Evolutionary conservation across 2,329 filamentous ascomycete genomes (phyloP), one percentile per base, ranked within the genome.

Genomic region (Cytospora chrysosperma): DNA sequence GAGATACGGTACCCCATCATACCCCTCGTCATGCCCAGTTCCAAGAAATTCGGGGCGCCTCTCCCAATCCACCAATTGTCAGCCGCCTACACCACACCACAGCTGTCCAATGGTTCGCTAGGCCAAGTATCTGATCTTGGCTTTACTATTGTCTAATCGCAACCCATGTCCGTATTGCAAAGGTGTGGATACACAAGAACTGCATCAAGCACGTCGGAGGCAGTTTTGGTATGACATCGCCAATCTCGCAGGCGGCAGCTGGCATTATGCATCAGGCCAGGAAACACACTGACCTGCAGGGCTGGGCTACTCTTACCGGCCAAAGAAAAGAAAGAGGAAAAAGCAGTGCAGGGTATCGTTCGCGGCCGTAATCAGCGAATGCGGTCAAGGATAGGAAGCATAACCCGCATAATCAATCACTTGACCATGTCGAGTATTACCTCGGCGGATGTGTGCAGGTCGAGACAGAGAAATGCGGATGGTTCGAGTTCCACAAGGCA

Each of bases 241-340:
- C 70, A 76, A 76, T 75, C 74, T 75, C 63, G 74, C 74, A 75
- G 68, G 61, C 63, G 65, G 70, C 60, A 61, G 61, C 28, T 49
- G 57, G 61, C 61, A 61, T 58, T 27, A 59, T 60, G 54, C 63
- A 58, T 51, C 51, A 62, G 59, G 52, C 51, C 63, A 62, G 58
- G 57, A 56, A 54, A 37, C 58, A 37, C 58, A 54, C 7, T 58
- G 55, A 40, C 63, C 52, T 51, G 55, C 47, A 43, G 50, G 28
- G 24, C 21, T 26, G 26, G 32, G 28, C 47, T 52, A 8, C 40
- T 13, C 34, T 52, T 27, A 40, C 55, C 54, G 34, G 13, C 28
- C 5, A 26, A 27, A 30, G 9, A 34, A 15, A 10, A 34, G 2
- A 15, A 34, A 34, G 30, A 56, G n/a, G n/a, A 21, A 56, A 40